Evolutionary conservation across 2,329 filamentous ascomycete species (phyloP).

Genomic region (Colletotrichum salicis): DNA sequence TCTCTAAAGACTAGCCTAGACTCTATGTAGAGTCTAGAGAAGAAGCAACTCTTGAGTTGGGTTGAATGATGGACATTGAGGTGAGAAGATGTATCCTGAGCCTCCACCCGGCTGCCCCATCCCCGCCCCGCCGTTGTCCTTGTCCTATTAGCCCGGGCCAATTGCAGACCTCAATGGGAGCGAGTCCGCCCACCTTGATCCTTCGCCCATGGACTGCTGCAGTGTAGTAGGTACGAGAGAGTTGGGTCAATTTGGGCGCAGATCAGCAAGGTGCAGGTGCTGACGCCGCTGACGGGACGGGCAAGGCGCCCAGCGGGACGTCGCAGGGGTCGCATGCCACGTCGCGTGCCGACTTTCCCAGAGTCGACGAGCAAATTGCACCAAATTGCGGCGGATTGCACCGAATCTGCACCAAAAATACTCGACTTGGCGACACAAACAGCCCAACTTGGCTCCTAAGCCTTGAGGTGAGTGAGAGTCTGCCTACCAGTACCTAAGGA

Average conservation of each 20-base stretch:
- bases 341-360: constrained; percentile 34
- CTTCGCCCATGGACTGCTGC: neutral
- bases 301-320: constrained; percentile 17
- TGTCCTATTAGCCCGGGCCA: neutral
- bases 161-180: neutral
- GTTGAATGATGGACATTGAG: neutral
- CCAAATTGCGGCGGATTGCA: neutral
- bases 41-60: neutral
- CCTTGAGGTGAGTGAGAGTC: neutral
- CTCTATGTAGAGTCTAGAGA: neutral
- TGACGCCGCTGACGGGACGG: constrained; percentile 15
- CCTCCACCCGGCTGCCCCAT: neutral
- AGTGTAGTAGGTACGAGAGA: neutral
- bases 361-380: constrained; percentile 7
- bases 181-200: neutral
- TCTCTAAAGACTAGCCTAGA: neutral
- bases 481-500: neutral
- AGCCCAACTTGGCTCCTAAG: constrained; percentile 3
- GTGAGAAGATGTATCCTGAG: neutral
- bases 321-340: constrained; percentile 30
- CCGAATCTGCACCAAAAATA: neutral
- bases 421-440: constrained; percentile 19
- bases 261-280: neutral
- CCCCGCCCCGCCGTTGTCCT: neutral
- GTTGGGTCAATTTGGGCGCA: neutral